Evolutionary conservation across 2,329 filamentous ascomycete genomes (phyloP).

Genomic region (Fusarium sp.): DNA sequence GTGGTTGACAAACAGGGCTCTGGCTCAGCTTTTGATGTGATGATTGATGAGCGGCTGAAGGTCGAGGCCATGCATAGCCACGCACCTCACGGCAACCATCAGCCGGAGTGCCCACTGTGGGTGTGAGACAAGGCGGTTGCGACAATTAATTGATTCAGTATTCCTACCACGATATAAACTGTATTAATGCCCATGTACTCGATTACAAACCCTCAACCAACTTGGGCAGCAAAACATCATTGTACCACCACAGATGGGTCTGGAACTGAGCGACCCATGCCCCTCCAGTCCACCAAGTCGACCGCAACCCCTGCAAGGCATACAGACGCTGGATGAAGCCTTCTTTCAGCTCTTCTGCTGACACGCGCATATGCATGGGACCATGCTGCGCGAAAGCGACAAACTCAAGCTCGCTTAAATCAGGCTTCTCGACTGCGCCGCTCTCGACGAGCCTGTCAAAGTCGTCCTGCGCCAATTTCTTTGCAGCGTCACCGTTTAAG

Average conservation of each 20-base stretch:
- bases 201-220: constrained; percentile 25
- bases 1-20: too few relatives aligned
- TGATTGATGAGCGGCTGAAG: too few relatives aligned
- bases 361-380: constrained; percentile 55
- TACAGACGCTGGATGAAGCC: constrained; percentile 61
- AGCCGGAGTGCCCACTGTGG: too few relatives aligned
- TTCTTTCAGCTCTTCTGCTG: constrained; percentile 51
- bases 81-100: too few relatives aligned
- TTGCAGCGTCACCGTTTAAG: constrained; percentile 39
- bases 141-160: too few relatives aligned
- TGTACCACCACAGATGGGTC: constrained; percentile 55
- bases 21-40: too few relatives aligned
- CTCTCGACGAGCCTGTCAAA: constrained; percentile 50
- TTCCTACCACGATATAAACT: too few relatives aligned
- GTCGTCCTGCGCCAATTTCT: constrained; percentile 46
- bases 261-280: constrained; percentile 54
- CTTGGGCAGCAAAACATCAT: constrained; percentile 46
- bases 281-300: constrained; percentile 63
- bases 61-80: too few relatives aligned
- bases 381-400: constrained; percentile 55
- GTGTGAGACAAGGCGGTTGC: too few relatives aligned
- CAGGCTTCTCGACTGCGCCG: constrained; percentile 43
- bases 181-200: too few relatives aligned
- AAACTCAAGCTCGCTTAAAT: constrained; percentile 49
- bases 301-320: constrained; percentile 59